Evolutionary conservation across 2,329 filamentous ascomycete species (phyloP), one percentile per base, ranked within the genome.

Genomic region (Xylaria sp.): DNA sequence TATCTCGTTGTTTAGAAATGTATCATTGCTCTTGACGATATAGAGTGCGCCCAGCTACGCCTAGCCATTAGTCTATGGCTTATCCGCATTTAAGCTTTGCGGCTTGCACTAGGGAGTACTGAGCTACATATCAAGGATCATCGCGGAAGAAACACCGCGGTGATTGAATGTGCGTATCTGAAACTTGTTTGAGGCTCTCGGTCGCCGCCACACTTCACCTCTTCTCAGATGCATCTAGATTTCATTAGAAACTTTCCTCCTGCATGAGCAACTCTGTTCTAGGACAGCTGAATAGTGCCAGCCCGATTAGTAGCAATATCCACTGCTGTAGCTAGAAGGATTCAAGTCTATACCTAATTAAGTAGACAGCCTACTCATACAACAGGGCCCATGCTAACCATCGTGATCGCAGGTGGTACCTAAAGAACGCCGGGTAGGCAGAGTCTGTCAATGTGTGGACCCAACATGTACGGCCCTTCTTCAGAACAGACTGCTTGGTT

Each of bases 81-180:
- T 56, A 36, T 38, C 6, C 28, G 46, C 23, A 42, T 7, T 65
- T 57, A 68, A 68, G 66, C 66, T 61, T 67, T 64, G 48, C 38
- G 60, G 60, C 61, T 57, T 56, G 36, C 38, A 40, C 38, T 40
- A 40, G 10, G 51, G 49, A 60, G 42, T 65, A 20, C 42, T 44
- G 33, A 57, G 46, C 46, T 28, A 48, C n/a, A 26, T 23, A 38
- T 54, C 51, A 53, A 59, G 51, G 62, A 44, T 62, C 44, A 62
- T 26, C 33, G 56, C 20, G 23, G 33, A 28, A 36, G 38, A 61
- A 28, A 60, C 23, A 13, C 23, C 36, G 36, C 20, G 20, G 26
- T 49, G 28, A 38, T 46, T 62, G 17, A 33, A 54, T 40, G 6
- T 56, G 31, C 11, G 53, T 23, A 31, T 38, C 10, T 49, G 42